phyloP scores from a whole-genome alignment of 2,329 filamentous ascomycete genomes.

The Pseudocercospora fijiensis region DNA sequence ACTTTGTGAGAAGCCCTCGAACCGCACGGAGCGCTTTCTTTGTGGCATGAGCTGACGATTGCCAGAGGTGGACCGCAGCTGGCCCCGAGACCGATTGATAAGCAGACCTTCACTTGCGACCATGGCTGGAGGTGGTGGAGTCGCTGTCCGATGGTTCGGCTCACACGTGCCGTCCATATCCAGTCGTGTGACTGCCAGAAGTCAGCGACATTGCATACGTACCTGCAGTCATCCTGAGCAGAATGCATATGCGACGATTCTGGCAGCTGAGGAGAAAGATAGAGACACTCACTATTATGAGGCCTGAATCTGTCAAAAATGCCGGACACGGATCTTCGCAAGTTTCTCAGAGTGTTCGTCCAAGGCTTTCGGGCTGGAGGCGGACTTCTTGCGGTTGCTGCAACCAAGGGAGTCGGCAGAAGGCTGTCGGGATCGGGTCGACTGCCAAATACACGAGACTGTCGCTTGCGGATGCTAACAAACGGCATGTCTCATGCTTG shows the following conservation, averaged over 20 bases:
- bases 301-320: conserved; percentile 9
- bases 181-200: background rate
- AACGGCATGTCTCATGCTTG: conserved; percentile 15
- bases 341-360: conserved; percentile 2
- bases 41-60: conserved; percentile 17
- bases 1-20: conserved; percentile 17
- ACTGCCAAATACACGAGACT: conserved; percentile 22
- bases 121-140: conserved; percentile 25
- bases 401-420: background rate
- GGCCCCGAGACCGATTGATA: conserved; percentile 8
- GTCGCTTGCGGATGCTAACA: conserved; percentile 10
- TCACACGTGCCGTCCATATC: conserved; percentile 24
- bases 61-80: conserved; percentile 18
- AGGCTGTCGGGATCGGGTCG: conserved; percentile 5
- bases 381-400: conserved; percentile 10
- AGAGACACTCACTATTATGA: conserved; percentile 2
- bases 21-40: conserved; percentile 32
- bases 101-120: background rate
- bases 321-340: conserved; percentile 24
- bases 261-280: background rate
- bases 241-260: background rate
- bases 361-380: conserved; percentile 3
- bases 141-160: conserved; percentile 28
- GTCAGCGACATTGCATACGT: background rate
- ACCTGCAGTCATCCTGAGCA: background rate